Conservation (phyloP, 2,329 filamentous ascomycete species). For the Microdochium bolleyi region DNA sequence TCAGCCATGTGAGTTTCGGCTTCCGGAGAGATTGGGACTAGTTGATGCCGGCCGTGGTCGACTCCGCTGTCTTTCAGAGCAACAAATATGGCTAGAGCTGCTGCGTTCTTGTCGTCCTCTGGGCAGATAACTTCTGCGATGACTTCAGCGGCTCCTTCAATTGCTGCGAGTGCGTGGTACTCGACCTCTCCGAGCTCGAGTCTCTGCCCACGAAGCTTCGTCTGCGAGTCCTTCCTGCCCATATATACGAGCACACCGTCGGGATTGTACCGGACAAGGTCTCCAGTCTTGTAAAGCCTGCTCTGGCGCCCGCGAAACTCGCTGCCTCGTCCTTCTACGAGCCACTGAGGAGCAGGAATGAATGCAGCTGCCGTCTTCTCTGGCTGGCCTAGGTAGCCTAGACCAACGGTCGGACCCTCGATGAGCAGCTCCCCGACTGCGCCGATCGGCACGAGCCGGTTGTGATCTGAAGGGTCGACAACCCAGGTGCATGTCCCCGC, state of each 20-base stretch:
- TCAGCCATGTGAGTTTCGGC: not conserved
- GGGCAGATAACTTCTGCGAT: not conserved
- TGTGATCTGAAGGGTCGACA: conserved; percentile 5
- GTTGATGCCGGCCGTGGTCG: not conserved
- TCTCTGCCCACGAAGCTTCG: conserved; percentile 5
- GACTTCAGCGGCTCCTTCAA: not conserved
- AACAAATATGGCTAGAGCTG: not conserved
- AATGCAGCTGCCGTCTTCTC: conserved; percentile 32
- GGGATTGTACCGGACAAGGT: conserved; percentile 24
- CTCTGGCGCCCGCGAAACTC: not conserved
- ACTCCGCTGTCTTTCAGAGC: not conserved
- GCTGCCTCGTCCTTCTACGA: not conserved
- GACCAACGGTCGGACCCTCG: conserved; percentile 28
- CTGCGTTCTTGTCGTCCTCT: not conserved
- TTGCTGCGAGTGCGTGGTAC: conserved; percentile 1
- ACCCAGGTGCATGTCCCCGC: conserved; percentile 5
- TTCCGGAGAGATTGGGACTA: not conserved
- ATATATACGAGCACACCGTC: conserved; percentile 19
- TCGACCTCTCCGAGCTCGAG: conserved; percentile 5
- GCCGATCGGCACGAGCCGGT: conserved; percentile 8
- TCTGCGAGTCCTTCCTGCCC: conserved; percentile 7
- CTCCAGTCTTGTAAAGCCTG: conserved; percentile 29
- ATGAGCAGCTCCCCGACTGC: conserved; percentile 12
- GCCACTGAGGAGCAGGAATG: conserved; percentile 16
- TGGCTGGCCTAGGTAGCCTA: conserved; percentile 34